phyloP scores from a whole-genome alignment of 2,329 filamentous ascomycete genomes.

The Fusarium caatingaense region DNA sequence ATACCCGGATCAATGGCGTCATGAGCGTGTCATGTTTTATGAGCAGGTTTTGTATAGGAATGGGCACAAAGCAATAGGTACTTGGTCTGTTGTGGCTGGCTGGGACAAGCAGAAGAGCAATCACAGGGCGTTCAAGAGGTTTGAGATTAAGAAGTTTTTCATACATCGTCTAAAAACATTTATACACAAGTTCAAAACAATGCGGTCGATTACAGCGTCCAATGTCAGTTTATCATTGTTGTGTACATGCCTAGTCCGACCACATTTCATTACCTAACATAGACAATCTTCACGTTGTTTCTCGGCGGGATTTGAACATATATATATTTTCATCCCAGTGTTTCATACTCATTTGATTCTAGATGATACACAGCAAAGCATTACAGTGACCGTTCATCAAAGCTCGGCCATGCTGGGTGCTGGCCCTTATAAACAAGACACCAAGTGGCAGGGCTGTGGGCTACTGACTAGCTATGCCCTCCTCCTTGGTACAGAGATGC shows the following conservation, averaged over 20 bases:
- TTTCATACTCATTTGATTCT: constrained; percentile 43
- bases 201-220: background rate
- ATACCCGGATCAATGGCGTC: constrained; percentile 32
- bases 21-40: constrained; percentile 5
- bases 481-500: constrained; percentile 26
- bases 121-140: constrained; percentile 20
- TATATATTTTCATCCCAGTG: constrained; percentile 43
- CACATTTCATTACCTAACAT: background rate
- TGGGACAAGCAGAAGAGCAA: constrained; percentile 6
- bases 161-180: background rate
- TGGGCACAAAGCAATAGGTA: background rate
- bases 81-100: background rate
- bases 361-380: constrained; percentile 47
- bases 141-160: background rate
- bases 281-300: background rate
- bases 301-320: constrained; percentile 32
- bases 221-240: background rate
- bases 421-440: constrained; percentile 27
- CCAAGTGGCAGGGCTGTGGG: constrained; percentile 22
- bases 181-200: background rate
- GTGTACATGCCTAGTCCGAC: too few relatives aligned
- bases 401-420: constrained; percentile 33
- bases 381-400: constrained; percentile 37
- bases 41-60: constrained; percentile 6
- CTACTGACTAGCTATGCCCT: constrained; percentile 13